These are phyloP conservation scores for Aegilops longissima DNA, from an alignment of 176 grass and related monocot genomes.

Conservation along the genomic window DNA sequence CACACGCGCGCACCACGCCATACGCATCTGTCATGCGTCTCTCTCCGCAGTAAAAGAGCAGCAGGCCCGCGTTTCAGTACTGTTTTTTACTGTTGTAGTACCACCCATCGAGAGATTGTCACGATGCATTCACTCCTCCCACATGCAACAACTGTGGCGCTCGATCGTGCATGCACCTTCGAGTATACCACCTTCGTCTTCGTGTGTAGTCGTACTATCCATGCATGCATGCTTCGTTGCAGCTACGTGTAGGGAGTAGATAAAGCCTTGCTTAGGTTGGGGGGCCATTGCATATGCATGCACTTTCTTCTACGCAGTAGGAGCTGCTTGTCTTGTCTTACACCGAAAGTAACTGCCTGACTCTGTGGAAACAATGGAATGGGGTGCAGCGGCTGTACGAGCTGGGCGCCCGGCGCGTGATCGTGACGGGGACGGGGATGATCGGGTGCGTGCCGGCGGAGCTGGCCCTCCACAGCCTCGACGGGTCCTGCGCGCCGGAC, in stretches of 20 bases:
- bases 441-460: constrained; percentile 89
- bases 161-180: background rate
- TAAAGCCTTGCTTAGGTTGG: no score
- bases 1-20: no score
- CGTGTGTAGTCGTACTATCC: background rate
- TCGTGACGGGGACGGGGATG: constrained; percentile 96
- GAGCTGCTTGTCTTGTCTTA: background rate
- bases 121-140: constrained; percentile 16
- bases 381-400: constrained; percentile 64
- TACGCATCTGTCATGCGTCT: background rate
- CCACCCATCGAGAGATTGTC: background rate
- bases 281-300: background rate
- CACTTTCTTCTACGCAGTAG: no score
- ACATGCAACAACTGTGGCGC: constrained; percentile 26
- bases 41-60: background rate
- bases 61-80: background rate
- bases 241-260: background rate
- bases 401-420: constrained; percentile 58
- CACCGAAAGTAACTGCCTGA: background rate
- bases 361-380: background rate
- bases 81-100: background rate
- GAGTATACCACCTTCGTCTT: background rate
- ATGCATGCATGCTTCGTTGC: background rate
- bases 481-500: constrained; percentile 61
- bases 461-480: constrained; percentile 67